phyloP scores from a whole-genome alignment of 345 rosid genomes.

The Viola odorata region DNA sequence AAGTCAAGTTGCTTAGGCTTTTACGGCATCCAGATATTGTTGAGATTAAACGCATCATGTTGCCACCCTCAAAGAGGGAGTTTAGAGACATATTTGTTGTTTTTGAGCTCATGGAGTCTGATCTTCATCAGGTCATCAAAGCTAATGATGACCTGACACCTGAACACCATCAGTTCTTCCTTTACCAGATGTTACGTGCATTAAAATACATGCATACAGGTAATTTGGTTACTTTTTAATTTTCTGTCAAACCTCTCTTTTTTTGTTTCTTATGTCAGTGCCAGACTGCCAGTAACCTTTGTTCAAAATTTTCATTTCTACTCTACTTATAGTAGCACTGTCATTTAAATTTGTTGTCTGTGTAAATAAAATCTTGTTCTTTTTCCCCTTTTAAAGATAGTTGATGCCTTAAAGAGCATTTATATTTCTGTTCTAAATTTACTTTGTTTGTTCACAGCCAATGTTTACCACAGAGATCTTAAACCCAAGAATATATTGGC shows the following conservation, averaged over 20 bases:
- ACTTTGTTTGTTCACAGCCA: conserved; percentile 45
- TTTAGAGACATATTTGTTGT: conserved; percentile 89
- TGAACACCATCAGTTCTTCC: conserved; percentile 98
- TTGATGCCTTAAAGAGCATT: neutral
- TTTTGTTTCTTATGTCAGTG: neutral
- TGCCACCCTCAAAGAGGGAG: conserved; percentile 91
- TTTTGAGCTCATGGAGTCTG: conserved; percentile 99
- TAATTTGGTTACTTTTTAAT: conserved; percentile 7
- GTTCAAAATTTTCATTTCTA: neutral
- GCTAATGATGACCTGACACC: conserved; percentile 93
- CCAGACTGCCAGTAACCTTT: too few relatives aligned
- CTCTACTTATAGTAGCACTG: neutral
- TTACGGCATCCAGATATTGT: conserved; percentile 91
- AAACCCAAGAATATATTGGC: conserved; percentile 97
- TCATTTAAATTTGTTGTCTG: neutral
- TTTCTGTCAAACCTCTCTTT: neutral
- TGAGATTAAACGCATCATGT: conserved; percentile 88
- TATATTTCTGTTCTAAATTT: conserved; percentile 20
- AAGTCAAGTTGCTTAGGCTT: conserved; percentile 88
- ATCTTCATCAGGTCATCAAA: conserved; percentile 96
- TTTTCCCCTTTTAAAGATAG: neutral
- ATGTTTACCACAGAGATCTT: conserved; percentile 96
- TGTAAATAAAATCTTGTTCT: neutral
- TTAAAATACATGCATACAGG: conserved; percentile 98
- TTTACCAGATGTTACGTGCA: conserved; percentile 97